A percentile compares a stretch with the other conserved stretches of the same genome.
Conservation (phyloP, 805 yeast species). For the Cyberlindnera xylosilytica region DNA sequence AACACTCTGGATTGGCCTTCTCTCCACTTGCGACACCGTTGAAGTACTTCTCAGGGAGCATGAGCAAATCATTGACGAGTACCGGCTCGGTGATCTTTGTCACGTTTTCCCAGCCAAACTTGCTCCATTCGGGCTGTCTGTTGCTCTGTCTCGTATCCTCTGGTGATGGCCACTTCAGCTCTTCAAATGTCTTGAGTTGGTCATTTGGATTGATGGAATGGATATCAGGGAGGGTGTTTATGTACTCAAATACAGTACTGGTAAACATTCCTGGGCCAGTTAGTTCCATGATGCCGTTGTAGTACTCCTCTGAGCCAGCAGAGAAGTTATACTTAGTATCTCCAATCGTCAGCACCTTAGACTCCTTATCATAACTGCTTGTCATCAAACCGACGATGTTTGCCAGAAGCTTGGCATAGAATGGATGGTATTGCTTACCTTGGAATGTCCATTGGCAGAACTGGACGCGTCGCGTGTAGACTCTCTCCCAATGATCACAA, state of each 20-base stretch:
- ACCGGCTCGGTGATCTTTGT: slow-evolving; percentile 19
- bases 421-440: slow-evolving; percentile 60
- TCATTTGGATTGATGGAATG: slow-evolving; percentile 12
- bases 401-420: slow-evolving; percentile 51
- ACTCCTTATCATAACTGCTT: slow-evolving; percentile 32
- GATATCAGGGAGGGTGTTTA: slow-evolving; percentile 10
- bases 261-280: slow-evolving; percentile 55
- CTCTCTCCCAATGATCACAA: slow-evolving; percentile 50
- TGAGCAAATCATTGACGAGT: slow-evolving; percentile 17
- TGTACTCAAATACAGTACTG: slow-evolving; percentile 29
- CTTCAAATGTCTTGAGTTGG: slow-evolving; percentile 6
- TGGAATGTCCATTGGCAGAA: slow-evolving; percentile 63
- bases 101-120: slow-evolving; percentile 24
- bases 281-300: slow-evolving; percentile 57
- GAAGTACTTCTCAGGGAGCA: slow-evolving; percentile 19
- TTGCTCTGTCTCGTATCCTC: slow-evolving; percentile 10
- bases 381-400: slow-evolving; percentile 50
- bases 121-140: slow-evolving; percentile 8
- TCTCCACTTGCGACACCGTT: slow-evolving; percentile 12
- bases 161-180: slow-evolving; percentile 8
- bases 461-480: slow-evolving; percentile 51
- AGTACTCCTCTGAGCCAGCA: slow-evolving; percentile 51
- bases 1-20: slow-evolving; percentile 8
- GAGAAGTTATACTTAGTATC: slow-evolving; percentile 33
- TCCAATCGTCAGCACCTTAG: slow-evolving; percentile 23